Base-by-base conservation (phyloP, 805 yeast genomes). In the Cyberlindnera petersonii region DNA sequence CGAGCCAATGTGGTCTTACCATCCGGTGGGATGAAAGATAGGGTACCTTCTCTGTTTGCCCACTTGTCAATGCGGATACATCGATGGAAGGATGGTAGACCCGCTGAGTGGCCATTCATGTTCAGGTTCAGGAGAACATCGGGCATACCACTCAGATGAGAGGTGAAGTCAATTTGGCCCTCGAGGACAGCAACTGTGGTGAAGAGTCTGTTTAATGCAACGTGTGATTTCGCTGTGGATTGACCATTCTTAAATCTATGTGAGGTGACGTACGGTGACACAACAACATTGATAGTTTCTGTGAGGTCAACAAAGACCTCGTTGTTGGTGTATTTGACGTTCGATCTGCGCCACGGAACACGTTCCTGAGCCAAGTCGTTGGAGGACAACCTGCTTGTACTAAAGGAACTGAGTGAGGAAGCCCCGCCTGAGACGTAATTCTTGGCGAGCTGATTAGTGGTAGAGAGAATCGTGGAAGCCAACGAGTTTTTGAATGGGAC, bases 21-120 rank as follows among this genome's bases (percentile, higher is more conserved):
- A 60, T 91, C 96, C 0, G 98, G 95, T 5, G 98, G 98, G 15
- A 84, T 71, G 53, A 91, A 86, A 14, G 77, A 67, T 23, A 88
- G 55, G 0, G 62, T 47, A 1, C 77, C 79, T 1, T 73, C 72
- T 5, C 52, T 53, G 24, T 53, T 44, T 1, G 53, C 37, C 86
- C 87, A 83, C 15, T 62, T 61, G 9, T 66, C 70, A 1, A 71
- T 48, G 32, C 79, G 70, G 1, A 89, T 75, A 58, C 91, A 81
- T 33, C 70, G 72, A 58, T 91, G 96, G 47, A 86, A 76, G 11
- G 78, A 65, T 0, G 93, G 86, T 5, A 69, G 46, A 1, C 72
- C 76, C n/a, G 78, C 39, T 24, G 71, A 63, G 41, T 71, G 69
- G 2, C 74, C 73, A 15, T 64, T 65, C 5, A 66, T 52, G 34